These are phyloP conservation scores for Crithidia fasciculata DNA, from an alignment of 208 protist species.

Conservation along the genomic window DNA sequence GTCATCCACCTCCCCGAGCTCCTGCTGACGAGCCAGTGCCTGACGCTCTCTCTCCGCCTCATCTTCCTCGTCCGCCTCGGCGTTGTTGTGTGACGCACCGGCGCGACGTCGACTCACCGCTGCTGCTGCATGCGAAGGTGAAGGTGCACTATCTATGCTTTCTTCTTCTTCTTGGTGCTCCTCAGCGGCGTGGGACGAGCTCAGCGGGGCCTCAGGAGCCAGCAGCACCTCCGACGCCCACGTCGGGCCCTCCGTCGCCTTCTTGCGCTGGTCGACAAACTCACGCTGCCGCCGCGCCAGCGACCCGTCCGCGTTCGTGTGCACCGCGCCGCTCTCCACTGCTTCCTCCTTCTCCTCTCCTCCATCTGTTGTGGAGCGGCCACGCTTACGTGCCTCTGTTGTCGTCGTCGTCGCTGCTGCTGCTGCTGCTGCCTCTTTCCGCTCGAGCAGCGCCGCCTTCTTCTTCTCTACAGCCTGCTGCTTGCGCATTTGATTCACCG, in stretches of 20 bases:
- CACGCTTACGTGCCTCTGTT: background rate
- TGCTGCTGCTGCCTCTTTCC: slow-evolving; percentile 12
- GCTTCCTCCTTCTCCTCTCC: slow-evolving; percentile 9
- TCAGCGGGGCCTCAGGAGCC: slow-evolving; percentile 22
- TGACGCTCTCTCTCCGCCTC: slow-evolving; percentile 13
- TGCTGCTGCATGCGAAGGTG: background rate
- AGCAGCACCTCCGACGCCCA: slow-evolving; percentile 79
- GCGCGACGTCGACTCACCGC: background rate
- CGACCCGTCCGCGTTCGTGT: background rate
- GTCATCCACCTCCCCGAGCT: slow-evolving; percentile 74
- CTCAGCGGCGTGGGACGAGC: background rate
- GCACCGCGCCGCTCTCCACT: background rate
- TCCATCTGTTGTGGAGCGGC: background rate
- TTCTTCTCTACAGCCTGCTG: slow-evolving; percentile 27
- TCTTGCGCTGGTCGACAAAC: slow-evolving; percentile 74
- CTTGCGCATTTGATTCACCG: slow-evolving; percentile 59
- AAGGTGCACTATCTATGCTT: background rate
- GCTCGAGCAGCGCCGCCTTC: slow-evolving; percentile 4
- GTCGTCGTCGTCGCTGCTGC: slow-evolving; percentile 10
- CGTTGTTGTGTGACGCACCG: background rate
- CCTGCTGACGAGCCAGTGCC: slow-evolving; percentile 67
- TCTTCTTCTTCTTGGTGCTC: background rate
- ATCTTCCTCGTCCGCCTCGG: slow-evolving; percentile 5
- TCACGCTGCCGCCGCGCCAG: slow-evolving; percentile 37
- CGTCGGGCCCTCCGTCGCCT: slow-evolving; percentile 62